phyloP scores from a whole-genome alignment of 2,329 filamentous ascomycete species.

The Neocatenulostroma microsporum region DNA sequence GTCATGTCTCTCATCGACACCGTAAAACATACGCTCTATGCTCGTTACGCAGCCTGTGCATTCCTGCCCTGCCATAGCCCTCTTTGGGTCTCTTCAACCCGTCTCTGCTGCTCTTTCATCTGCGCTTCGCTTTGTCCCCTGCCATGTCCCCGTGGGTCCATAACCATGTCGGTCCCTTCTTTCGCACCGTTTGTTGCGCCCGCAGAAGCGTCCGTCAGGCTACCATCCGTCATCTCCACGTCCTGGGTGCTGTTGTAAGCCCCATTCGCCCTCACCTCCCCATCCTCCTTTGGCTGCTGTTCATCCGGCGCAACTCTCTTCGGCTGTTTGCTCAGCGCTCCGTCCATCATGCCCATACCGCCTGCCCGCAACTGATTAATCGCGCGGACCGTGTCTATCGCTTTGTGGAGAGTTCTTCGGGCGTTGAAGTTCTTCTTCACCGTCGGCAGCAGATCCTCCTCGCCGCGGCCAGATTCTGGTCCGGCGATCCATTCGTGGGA shows the following conservation, averaged over 20 bases:
- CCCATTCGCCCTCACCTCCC: conserved; percentile 17
- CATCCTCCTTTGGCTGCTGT: conserved; percentile 18
- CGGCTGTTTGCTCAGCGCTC: conserved; percentile 51
- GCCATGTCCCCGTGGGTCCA: conserved; percentile 52
- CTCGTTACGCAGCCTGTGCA: conserved; percentile 12
- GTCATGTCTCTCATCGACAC: no score
- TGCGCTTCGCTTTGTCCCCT: conserved; percentile 56
- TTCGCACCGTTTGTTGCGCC: conserved; percentile 6
- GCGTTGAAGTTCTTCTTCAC: conserved; percentile 67
- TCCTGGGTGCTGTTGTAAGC: conserved; percentile 14
- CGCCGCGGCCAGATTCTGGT: conserved; percentile 40
- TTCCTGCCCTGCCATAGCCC: conserved; percentile 38
- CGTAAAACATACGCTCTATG: no score
- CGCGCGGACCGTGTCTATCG: conserved; percentile 59
- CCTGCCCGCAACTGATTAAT: conserved; percentile 61
- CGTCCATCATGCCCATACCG: conserved; percentile 54
- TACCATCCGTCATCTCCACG: conserved; percentile 36
- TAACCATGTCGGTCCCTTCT: conserved; percentile 26
- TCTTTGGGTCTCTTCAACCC: conserved; percentile 51
- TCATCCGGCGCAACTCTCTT: conserved; percentile 6
- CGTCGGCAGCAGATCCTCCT: conserved; percentile 53
- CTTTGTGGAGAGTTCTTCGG: conserved; percentile 56
- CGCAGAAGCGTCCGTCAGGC: no score
- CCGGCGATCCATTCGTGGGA: conserved; percentile 59
- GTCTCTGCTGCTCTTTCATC: conserved; percentile 53